Conservation (phyloP, 306 rosid genomes). For the Malus asiatica region DNA sequence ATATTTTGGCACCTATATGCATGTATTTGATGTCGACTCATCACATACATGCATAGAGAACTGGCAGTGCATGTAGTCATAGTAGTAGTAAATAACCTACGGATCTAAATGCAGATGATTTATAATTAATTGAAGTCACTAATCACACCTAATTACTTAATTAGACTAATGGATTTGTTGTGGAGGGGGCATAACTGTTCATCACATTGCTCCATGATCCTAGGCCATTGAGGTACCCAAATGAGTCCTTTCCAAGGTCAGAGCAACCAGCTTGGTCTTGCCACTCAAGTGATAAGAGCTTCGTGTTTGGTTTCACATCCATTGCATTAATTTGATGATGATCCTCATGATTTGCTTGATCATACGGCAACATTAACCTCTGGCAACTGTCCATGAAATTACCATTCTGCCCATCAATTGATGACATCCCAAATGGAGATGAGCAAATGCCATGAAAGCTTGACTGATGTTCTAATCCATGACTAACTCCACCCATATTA, state of each 20-base stretch:
- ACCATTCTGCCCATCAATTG: conserved; percentile 30
- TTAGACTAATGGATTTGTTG: conserved; percentile 58
- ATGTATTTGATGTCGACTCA: background rate
- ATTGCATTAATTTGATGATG: conserved; percentile 23
- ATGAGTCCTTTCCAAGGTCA: conserved; percentile 58
- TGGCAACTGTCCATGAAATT: conserved; percentile 63
- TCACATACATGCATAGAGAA: background rate
- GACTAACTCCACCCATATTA: background rate
- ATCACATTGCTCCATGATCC: conserved; percentile 72
- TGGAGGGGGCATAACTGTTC: conserved; percentile 63
- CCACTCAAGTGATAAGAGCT: conserved; percentile 80
- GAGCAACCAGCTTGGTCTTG: conserved; percentile 68
- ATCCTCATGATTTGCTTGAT: conserved; percentile 28
- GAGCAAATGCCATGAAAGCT: conserved; percentile 39
- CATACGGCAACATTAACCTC: conserved; percentile 67
- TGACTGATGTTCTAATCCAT: conserved; percentile 23
- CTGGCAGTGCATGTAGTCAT: background rate
- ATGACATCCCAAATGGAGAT: conserved; percentile 51
- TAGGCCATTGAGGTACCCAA: conserved; percentile 51
- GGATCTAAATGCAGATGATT: conserved; percentile 6
- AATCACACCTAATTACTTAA: conserved; percentile 13
- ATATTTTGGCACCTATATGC: background rate
- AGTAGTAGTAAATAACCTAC: background rate
- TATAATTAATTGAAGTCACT: conserved; percentile 2
- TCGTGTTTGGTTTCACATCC: conserved; percentile 85